Conservation (phyloP, 2,329 filamentous ascomycete species). For the Beauveria bassiana region DNA sequence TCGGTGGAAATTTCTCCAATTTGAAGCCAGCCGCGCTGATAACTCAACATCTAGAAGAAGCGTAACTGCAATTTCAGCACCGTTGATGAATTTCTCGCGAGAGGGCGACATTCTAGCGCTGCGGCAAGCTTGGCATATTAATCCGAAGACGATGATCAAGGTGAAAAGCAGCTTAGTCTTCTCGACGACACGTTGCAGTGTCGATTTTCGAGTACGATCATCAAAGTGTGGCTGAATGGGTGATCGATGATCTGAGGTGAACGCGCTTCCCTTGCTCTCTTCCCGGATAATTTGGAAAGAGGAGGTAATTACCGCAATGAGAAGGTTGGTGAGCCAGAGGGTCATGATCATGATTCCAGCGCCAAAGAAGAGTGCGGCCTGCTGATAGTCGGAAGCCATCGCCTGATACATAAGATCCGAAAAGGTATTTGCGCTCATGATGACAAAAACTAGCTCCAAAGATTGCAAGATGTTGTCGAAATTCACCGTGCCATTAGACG, state of each 20-base stretch:
- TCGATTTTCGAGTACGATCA: conserved; percentile 31
- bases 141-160: conserved; percentile 66
- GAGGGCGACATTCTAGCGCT: conserved; percentile 65
- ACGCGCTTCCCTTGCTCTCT: conserved; percentile 89
- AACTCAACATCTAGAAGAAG: conserved; percentile 77
- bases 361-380: conserved; percentile 70
- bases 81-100: conserved; percentile 58
- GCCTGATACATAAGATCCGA: conserved; percentile 92
- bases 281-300: conserved; percentile 98
- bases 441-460: conserved; percentile 88
- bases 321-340: conserved; percentile 90
- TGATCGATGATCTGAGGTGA: conserved; percentile 63
- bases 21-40: conserved; percentile 63
- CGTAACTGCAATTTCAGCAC: conserved; percentile 69
- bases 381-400: conserved; percentile 82
- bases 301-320: conserved; percentile 95
- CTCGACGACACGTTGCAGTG: conserved; percentile 64
- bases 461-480: conserved; percentile 95
- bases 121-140: conserved; percentile 71
- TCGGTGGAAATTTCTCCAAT: conserved; percentile 75
- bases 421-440: conserved; percentile 98
- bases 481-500: conserved; percentile 77
- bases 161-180: conserved; percentile 75
- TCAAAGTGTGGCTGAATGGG: conserved; percentile 29
- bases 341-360: conserved; percentile 81